These are phyloP conservation scores for Uronychia binucleata DNA, from an alignment of 73 alveolate genomes.

Conservation along the genomic window DNA sequence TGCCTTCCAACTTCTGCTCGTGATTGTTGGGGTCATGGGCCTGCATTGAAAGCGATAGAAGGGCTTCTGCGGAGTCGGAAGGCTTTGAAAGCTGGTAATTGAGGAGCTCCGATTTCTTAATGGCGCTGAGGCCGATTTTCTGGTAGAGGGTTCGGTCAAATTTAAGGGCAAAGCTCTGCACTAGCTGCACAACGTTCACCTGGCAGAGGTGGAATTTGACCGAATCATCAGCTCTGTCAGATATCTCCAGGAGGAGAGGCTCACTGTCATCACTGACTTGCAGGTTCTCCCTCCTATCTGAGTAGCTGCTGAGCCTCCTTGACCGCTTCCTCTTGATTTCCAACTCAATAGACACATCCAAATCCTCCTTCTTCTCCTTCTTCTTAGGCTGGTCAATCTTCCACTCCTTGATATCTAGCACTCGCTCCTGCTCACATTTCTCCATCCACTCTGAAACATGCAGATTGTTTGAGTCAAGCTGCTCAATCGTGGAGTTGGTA, in stretches of 20 bases:
- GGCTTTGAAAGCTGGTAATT: background rate
- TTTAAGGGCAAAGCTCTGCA: background rate
- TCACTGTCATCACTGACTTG: background rate
- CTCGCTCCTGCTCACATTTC: background rate
- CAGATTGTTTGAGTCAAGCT: background rate
- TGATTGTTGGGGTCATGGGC: background rate
- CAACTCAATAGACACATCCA: background rate
- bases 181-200: background rate
- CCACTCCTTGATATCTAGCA: background rate
- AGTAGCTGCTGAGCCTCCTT: too few relatives aligned
- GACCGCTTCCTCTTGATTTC: background rate
- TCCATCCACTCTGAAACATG: background rate
- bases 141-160: background rate
- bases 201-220: background rate
- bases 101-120: background rate
- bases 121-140: background rate
- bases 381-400: too few relatives aligned
- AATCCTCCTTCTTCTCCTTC: background rate
- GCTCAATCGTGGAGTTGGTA: background rate
- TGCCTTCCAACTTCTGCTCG: too few relatives aligned
- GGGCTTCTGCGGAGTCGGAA: background rate
- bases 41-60: background rate
- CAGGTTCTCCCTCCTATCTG: background rate
- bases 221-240: background rate
- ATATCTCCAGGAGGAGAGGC: background rate